These are phyloP conservation scores for Clonostachys chloroleuca DNA, from an alignment of 2,329 filamentous ascomycete genomes.

Conservation along the genomic window DNA sequence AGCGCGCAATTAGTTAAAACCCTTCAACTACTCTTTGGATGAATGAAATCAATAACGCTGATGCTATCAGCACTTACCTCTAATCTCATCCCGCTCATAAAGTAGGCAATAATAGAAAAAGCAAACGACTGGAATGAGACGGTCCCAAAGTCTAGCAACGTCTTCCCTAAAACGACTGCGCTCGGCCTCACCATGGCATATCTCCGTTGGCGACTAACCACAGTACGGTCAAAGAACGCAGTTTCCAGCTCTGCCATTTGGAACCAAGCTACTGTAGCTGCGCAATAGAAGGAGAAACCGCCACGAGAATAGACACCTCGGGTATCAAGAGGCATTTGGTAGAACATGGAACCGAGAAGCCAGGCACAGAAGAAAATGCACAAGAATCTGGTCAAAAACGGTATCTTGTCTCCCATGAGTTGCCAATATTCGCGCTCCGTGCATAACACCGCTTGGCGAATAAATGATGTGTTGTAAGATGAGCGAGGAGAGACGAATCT, in stretches of 20 bases:
- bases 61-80: neutral
- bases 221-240: constrained; percentile 32
- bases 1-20: constrained; percentile 3
- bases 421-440: constrained; percentile 72
- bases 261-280: constrained; percentile 53
- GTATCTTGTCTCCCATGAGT: constrained; percentile 65
- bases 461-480: constrained; percentile 68
- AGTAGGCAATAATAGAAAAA: constrained; percentile 40
- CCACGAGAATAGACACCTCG: constrained; percentile 49
- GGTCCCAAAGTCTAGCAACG: constrained; percentile 33
- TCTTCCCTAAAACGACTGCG: constrained; percentile 19
- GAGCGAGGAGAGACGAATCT: constrained; percentile 61
- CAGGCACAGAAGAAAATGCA: constrained; percentile 49
- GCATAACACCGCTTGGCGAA: constrained; percentile 60
- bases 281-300: constrained; percentile 54
- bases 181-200: constrained; percentile 27
- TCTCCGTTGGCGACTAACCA: constrained; percentile 26
- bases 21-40: too few species aligned
- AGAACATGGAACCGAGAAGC: constrained; percentile 60
- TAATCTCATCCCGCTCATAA: constrained; percentile 24
- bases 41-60: too few species aligned
- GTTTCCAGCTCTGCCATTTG: constrained; percentile 50
- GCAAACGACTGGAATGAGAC: constrained; percentile 28
- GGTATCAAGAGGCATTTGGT: constrained; percentile 40
- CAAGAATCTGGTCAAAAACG: constrained; percentile 60